Evolutionary conservation across 1,284 basidiomycete genomes (phyloP), one percentile per base, ranked within the genome.

Genomic region (Sanguinoderma infundibulare): DNA sequence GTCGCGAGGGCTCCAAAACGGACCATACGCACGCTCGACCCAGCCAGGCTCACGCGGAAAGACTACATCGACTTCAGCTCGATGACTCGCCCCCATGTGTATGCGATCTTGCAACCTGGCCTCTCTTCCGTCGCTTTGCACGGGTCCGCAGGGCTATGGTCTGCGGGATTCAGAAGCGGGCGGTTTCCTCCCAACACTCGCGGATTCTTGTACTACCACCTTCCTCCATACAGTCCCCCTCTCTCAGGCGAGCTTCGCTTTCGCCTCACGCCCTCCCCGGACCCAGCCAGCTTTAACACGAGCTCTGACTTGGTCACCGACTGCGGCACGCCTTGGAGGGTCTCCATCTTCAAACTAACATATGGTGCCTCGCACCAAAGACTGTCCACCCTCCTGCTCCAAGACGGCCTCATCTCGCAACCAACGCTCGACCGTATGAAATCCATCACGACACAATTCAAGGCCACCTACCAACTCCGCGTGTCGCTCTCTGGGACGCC

Each of bases 21-120:
- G 17, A 5, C 5, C 1, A 55, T 55, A 3, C 67, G 72, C 30
- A 68, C 77, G 35, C 51, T 59, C 44, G 57, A 63, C 24, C 59
- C 61, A 2, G 61, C 62, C 46, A 67, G 56, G 12, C 60, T 75
- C 7, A 53, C 53, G n/a, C 65, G 76, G 5, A 73, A 67, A 10
- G 75, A 72, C 55, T 62, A 32, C 15, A 8, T 42, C 22, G 72
- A 71, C 42, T 20, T 44, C 56, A 66, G 72, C 39, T 47, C 67
- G 30, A 44, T 62, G 4, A 70, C 75, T 24, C 35, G 75, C 9
- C 30, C 47, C 2, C 59, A 62, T 12, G 74, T 67, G 60, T 61
- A 70, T 26, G 47, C 75, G 5, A 50, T 62, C 3, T 68, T 73
- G 17, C 34, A 57, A 10, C 17, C 38, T 15, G 12, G 14, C 17